phyloP scores from a whole-genome alignment of 331 rosid genomes.

The Rosa hybrid region DNA sequence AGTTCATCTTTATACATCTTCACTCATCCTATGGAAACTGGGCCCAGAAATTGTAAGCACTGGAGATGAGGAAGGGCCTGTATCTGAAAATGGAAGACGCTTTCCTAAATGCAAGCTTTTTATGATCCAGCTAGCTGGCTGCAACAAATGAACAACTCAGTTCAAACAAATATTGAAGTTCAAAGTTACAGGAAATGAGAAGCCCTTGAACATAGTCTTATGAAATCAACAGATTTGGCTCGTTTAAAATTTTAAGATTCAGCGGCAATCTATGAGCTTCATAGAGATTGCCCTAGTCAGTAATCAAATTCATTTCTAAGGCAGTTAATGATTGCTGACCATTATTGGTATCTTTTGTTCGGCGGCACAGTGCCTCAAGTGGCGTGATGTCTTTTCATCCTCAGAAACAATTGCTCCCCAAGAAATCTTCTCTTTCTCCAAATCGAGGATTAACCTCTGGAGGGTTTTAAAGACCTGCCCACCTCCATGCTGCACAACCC shows the following conservation, averaged over 20 bases:
- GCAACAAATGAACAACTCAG: constrained; percentile 30
- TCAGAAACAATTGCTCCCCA: constrained; percentile 60
- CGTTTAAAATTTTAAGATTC: not conserved
- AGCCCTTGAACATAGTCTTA: not conserved
- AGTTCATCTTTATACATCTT: constrained; percentile 44
- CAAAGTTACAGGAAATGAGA: not conserved
- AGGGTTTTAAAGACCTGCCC: constrained; percentile 71
- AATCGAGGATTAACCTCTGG: constrained; percentile 56
- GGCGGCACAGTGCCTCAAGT: constrained; percentile 68
- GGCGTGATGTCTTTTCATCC: constrained; percentile 62
- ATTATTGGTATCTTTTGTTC: constrained; percentile 60
- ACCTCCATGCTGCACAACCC: constrained; percentile 68
- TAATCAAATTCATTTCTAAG: not conserved
- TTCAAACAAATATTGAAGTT: constrained; percentile 2
- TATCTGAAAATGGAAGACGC: constrained; percentile 53
- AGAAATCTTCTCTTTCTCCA: constrained; percentile 42
- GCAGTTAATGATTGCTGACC: constrained; percentile 37
- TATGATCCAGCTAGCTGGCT: constrained; percentile 75
- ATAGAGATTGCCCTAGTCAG: not conserved
- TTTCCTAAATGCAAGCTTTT: constrained; percentile 71
- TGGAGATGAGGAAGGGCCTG: constrained; percentile 22
- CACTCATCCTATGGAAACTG: constrained; percentile 30
- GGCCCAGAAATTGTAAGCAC: constrained; percentile 30
- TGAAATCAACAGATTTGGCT: not conserved
- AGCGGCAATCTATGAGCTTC: not conserved